Conservation (phyloP, 495 filamentous ascomycete species). For the Cairneyella variabilis region DNA sequence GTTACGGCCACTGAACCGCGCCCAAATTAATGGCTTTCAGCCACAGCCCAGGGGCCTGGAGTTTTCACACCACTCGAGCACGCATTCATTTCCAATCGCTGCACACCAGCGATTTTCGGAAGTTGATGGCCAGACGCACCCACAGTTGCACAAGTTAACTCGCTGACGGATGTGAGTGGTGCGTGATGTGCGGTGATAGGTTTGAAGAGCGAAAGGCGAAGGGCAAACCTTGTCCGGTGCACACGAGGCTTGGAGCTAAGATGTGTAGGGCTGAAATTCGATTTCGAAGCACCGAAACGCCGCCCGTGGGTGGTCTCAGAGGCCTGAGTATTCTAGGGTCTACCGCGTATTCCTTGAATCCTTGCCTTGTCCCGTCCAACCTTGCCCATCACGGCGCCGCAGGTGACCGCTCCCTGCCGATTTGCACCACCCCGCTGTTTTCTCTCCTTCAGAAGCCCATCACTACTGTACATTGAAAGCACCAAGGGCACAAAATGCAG, state of each 20-base stretch:
- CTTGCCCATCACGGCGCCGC: neutral
- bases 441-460: neutral
- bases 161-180: neutral
- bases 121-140: no score
- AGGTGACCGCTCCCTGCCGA: neutral
- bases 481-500: neutral
- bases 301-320: neutral
- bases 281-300: neutral
- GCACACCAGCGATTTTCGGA: no score
- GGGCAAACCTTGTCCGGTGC: neutral
- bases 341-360: neutral
- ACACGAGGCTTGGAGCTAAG: neutral
- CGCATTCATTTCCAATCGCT: no score
- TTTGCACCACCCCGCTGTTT: neutral
- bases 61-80: no score
- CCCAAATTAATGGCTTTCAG: no score
- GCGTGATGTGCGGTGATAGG: neutral
- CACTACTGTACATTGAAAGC: neutral
- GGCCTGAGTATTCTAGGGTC: neutral
- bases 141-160: neutral
- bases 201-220: neutral
- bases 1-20: neutral
- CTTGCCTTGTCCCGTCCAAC: neutral
- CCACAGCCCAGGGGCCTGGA: no score
- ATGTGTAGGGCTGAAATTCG: constrained; percentile 5